A percentile compares a stretch with the other conserved stretches of the same genome.
Evolutionary conservation across 495 filamentous ascomycete species (phyloP).

Genomic region (Daldinia decipiens): DNA sequence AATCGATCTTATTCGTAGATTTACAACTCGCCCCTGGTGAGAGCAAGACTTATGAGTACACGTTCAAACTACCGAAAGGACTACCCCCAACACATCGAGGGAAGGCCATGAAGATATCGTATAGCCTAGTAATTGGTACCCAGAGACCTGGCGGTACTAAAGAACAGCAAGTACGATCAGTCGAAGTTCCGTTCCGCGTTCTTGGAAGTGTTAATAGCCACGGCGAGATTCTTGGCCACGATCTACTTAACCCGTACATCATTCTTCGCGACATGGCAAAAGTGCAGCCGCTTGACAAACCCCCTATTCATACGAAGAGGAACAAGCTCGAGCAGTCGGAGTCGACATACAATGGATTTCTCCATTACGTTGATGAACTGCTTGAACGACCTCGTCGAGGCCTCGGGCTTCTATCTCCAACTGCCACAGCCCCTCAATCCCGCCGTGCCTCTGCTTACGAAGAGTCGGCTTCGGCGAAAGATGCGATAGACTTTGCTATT

Average conservation of each 20-base stretch:
- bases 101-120: conserved; percentile 92
- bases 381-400: conserved; percentile 67
- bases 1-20: conserved; percentile 96
- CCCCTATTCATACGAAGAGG: conserved; percentile 30
- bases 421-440: conserved; percentile 64
- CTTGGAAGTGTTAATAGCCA: conserved; percentile 84
- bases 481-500: conserved; percentile 91
- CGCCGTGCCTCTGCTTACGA: conserved; percentile 63
- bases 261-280: conserved; percentile 85
- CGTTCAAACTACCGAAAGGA: conserved; percentile 84
- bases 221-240: conserved; percentile 74
- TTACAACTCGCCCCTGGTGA: conserved; percentile 87
- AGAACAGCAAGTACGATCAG: conserved; percentile 87
- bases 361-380: conserved; percentile 83
- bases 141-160: conserved; percentile 80
- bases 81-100: conserved; percentile 91
- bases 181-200: conserved; percentile 94
- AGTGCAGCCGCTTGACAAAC: conserved; percentile 62
- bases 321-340: conserved; percentile 31
- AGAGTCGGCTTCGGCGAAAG: conserved; percentile 69
- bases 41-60: conserved; percentile 85
- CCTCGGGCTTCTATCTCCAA: conserved; percentile 75
- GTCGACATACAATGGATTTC: conserved; percentile 68
- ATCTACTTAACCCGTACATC: conserved; percentile 93
- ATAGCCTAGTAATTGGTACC: conserved; percentile 91